Conservation (phyloP, 192 early-diverging fungal species). For the Coemansia aciculifera region DNA sequence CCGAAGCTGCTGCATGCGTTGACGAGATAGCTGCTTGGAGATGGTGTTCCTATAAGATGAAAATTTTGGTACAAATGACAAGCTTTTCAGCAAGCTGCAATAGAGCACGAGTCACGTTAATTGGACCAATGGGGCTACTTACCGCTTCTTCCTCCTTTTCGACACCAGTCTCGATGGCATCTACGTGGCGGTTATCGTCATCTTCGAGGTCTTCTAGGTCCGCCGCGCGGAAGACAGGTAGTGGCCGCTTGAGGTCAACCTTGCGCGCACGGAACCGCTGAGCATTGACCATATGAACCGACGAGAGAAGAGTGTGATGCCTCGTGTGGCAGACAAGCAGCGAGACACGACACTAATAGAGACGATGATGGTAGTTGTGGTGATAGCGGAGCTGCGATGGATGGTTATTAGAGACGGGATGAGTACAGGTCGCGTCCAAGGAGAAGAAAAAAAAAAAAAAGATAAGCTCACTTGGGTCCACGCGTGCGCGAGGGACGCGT, state of each 20-base stretch:
- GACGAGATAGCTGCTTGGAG: constrained; percentile 89
- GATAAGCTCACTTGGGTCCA: neutral
- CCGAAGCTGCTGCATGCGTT: constrained; percentile 63
- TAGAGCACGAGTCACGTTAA: constrained; percentile 8
- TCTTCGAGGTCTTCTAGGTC: constrained; percentile 87
- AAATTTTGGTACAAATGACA: neutral
- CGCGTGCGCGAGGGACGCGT: constrained; percentile 5
- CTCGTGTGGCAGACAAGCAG: neutral
- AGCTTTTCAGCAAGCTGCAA: constrained; percentile 7
- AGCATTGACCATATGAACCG: constrained; percentile 51
- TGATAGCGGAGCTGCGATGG: neutral
- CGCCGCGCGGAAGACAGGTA: constrained; percentile 76
- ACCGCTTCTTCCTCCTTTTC: constrained; percentile 94
- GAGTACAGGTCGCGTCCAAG: neutral
- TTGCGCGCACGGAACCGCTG: constrained; percentile 78
- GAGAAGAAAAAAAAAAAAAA: neutral
- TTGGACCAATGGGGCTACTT: constrained; percentile 33
- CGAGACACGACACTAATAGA: neutral
- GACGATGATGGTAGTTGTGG: neutral
- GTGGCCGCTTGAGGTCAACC: constrained; percentile 81
- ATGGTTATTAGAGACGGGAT: neutral
- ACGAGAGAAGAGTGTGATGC: neutral
- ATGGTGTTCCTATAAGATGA: constrained; percentile 78
- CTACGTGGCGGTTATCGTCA: constrained; percentile 60
- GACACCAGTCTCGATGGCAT: constrained; percentile 81